Base-by-base conservation (phyloP, 192 early-diverging fungal species). In the Coemansia sp. region DNA sequence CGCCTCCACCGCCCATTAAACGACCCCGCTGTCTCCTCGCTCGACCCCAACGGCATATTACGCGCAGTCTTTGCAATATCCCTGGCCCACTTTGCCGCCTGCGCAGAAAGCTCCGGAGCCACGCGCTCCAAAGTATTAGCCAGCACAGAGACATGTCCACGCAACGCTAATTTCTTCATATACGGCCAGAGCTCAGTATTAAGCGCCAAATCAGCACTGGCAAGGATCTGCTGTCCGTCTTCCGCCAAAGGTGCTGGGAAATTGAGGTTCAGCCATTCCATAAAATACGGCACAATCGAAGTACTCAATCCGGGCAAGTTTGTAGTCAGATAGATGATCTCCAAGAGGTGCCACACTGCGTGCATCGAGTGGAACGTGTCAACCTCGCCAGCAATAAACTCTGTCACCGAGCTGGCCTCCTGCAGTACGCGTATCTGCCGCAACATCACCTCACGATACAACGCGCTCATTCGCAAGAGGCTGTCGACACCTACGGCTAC, bases 221-320 rank as follows among this genome's bases (percentile, higher is more conserved):
- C 61, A 6, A 70, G n/a, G 31, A 78, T 64, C 50, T 53, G 50
- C 61, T 63, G 51, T 0, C 69, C 71, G n/a, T 81, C 83, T 15
- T 70, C 72, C 8, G 72, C 70, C 5, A 55, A 42, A 22, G 75
- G 75, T 29, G 71, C 51, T n/a, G 77, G 78, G 48, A 81, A 84
- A 31, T 81, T 80, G 38, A 69, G 62, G 65, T 84, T 84, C 10
- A 84, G 78, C 83, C 83, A 84, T 20, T 75, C 69, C 59, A 84
- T 62, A 24, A 66, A 80, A 9, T 70, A 51, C 40, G 69, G 64
- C 45, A 73, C 75, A 2, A 78, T 36, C 10, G 75, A 65, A 0
- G 67, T 64, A 69, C 64, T 71, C 68, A 76, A 61, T 2, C 70
- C 71, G 4, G 71, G 73, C 42, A 61, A 24, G 29, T 71, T 69